Evolutionary conservation across 2,329 filamentous ascomycete genomes (phyloP), one percentile per base, ranked within the genome.

Genomic region (Botrytis pseudocinerea): DNA sequence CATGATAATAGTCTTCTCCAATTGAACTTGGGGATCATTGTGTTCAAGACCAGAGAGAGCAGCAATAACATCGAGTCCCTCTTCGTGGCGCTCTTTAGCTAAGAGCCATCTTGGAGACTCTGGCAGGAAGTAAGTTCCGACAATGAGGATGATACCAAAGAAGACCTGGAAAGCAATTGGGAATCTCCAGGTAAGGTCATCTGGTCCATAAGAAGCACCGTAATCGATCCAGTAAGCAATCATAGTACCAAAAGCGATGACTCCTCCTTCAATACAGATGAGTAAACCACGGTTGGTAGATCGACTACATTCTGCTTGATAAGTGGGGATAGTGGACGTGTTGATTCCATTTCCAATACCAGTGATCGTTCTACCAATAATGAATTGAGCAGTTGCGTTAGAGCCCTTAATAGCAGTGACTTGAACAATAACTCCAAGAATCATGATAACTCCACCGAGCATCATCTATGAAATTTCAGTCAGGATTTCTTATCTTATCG

Each of bases 211-310:
- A 69, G 92, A 95, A 83, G 94, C 97, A 79, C 96, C 95, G 83
- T 98, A 98, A 82, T 98, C 96, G 57, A 98, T 95, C 96, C 96
- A 99, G 51, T 98, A 95, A 77, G 95, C 98, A 70, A 94, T 94
- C 75, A 98, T 91, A 80, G 97, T 85, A 7, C 84, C 84, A 54
- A 85, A 84, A 0, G 87, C 88, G 76, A 90, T 89, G n/a, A 89
- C 74, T 8, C 87, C 86, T 59, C 87, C 88, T 77, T 90, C 88
- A 4, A 86, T 85, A 32, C 85, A 86, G 59, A 88, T 85, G 38
- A 83, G 80, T 69, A 82, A 81, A 46, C 87, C 87, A 46, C 86
- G 83, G 62, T 84, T 84, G 40, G 82, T 80, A 1, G 84, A 77
- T 2, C 78, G 77, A 73, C 75, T 76, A 70, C 79, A 81, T 73